Percentiles rank a stretch among this genome's conserved stretches.
Evolutionary conservation across 257 asterid genomes (phyloP).

Genomic region (Sherardia arvensis): DNA sequence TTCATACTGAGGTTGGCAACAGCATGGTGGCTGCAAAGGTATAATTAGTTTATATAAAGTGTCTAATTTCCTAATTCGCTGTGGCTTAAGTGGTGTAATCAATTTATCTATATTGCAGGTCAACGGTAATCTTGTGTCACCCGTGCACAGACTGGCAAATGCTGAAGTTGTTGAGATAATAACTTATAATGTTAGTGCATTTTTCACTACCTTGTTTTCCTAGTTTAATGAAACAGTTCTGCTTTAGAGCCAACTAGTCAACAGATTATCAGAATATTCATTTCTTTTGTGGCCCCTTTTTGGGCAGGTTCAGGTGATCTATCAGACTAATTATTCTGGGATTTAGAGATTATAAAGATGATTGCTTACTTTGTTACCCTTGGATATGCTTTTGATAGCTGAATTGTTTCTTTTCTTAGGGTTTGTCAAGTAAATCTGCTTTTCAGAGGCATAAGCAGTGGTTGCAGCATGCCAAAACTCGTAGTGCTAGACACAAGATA

Average conservation of each 20-base stretch:
- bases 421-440: constrained; percentile 80
- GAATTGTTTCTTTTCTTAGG: constrained; percentile 34
- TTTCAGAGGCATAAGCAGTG: constrained; percentile 91
- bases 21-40: constrained; percentile 97
- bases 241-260: background rate
- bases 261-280: background rate
- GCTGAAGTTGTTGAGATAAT: constrained; percentile 91
- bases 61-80: constrained; percentile 6
- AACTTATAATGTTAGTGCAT: constrained; percentile 62
- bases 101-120: constrained; percentile 40
- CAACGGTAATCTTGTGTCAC: constrained; percentile 85
- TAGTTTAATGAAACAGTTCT: background rate
- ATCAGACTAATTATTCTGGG: background rate
- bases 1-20: constrained; percentile 85
- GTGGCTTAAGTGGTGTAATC: constrained; percentile 17
- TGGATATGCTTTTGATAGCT: background rate
- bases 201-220: constrained; percentile 9
- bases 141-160: constrained; percentile 64
- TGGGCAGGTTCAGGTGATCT: background rate
- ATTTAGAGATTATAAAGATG: background rate
- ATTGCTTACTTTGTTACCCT: background rate
- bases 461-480: constrained; percentile 92
- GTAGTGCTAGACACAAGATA: constrained; percentile 90
- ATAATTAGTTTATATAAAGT: constrained; percentile 4
- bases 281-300: background rate